Base-by-base conservation (phyloP, 225 moss, liverwort and hornwort genomes). In the Physcomitrium patens region DNA sequence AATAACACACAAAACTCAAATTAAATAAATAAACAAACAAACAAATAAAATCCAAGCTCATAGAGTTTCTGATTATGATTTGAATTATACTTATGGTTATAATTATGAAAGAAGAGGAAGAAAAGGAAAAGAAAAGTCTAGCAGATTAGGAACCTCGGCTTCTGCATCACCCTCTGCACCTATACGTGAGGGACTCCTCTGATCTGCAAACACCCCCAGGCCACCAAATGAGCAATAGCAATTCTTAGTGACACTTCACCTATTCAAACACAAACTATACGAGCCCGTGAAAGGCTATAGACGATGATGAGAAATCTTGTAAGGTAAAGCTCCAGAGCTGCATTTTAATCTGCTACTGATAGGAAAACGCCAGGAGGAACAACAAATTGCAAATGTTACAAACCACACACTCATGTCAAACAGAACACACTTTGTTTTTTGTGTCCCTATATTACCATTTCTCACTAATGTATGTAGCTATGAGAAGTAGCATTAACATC, bases 151-250 rank as follows among this genome's bases (percentile, higher is more conserved):
- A 50, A 26, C 88, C 85, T 89, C 88, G 79, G 78, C 68, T 49
- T 86, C 88, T 72, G 64, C 80, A 74, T 88, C 82, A 15, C 76
- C 88, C 46, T 85, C 82, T 46, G 60, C 62, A 37, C 56, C 62
- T 26, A 68, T 79, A 57, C 69, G 78, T 57, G 78, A 68, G 13
- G 76, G 85, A 80, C 80, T 83, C 71, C 76, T 88, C 68, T 71
- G 80, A 83, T 83, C 88, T 82, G 82, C 70, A 14, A 63, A 74
- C 15, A 70, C n/a, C 45, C 31, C 58, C 60, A 48, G 10, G 18
- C 44, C 54, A 82, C 37, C 42, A 0, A 10, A 45, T 79, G 56
- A 69, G 65, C 54, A 56, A 65, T 31, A n/a, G 78, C 42, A 59
- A 63, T 26, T 48, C 55, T 37, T 43, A 77, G 19, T 66, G 16